Evolutionary conservation across 169 alveolate species (phyloP).

Genomic region (Eimeria maxima): DNA sequence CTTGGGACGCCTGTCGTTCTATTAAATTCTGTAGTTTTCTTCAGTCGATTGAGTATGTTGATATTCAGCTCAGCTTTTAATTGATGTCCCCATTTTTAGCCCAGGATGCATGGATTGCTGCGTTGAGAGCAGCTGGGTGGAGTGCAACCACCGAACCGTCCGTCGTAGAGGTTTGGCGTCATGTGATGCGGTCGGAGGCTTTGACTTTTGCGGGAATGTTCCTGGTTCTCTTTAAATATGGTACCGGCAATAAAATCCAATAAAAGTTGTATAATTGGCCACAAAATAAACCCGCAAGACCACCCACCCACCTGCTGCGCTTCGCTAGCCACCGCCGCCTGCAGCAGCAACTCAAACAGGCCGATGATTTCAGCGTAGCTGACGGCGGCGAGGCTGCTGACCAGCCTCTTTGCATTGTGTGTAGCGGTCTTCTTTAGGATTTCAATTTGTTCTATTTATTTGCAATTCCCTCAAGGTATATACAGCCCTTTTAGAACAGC

Average conservation of each 20-base stretch:
- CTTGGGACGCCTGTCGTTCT: no score
- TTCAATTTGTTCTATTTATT: neutral
- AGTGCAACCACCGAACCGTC: no score
- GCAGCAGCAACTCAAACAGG: neutral
- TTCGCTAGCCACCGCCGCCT: constrained; percentile 32
- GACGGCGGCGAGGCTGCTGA: neutral
- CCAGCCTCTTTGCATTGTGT: neutral
- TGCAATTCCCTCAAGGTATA: neutral
- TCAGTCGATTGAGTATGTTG: no score
- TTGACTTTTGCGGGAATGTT: neutral
- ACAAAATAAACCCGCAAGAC: neutral
- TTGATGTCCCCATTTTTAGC: no score
- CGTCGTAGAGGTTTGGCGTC: no score
- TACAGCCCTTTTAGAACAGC: neutral
- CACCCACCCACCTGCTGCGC: neutral
- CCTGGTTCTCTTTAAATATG: neutral
- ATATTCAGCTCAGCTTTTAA: no score
- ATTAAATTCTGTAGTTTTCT: no score
- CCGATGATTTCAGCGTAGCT: constrained; percentile 45
- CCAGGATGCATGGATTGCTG: no score
- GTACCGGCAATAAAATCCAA: neutral
- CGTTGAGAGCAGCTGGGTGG: no score
- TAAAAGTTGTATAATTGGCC: neutral
- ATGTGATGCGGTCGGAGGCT: no score
- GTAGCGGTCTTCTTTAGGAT: constrained; percentile 17